Evolutionary conservation across 73 alveolate species (phyloP).

Genomic region (Blepharisma stoltei): DNA sequence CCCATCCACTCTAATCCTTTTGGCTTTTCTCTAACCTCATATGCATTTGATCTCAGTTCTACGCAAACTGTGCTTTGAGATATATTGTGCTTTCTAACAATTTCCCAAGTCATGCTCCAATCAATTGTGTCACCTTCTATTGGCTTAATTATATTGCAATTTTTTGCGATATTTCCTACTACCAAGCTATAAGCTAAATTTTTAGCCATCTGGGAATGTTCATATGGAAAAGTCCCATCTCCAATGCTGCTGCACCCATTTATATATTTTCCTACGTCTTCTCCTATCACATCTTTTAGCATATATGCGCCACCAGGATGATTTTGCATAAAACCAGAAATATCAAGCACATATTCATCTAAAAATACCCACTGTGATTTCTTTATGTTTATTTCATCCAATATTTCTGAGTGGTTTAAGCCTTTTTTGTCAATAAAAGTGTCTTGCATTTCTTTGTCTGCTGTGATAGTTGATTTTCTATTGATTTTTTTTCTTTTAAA

Average conservation of each 20-base stretch:
- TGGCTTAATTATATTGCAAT: too few species aligned
- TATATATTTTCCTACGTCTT: conserved; percentile 12
- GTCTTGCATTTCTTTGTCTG: background rate
- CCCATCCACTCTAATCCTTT: conserved; percentile 19
- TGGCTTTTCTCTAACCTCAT: background rate
- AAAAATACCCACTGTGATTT: background rate
- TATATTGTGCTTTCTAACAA: too few species aligned
- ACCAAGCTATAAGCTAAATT: too few species aligned
- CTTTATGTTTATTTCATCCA: background rate
- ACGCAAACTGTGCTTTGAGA: background rate
- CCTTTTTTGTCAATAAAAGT: background rate
- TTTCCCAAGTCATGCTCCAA: too few species aligned
- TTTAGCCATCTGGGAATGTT: background rate
- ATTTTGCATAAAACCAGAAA: background rate
- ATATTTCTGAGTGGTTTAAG: background rate
- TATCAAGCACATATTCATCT: conserved; percentile 18
- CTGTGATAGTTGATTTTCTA: too few species aligned
- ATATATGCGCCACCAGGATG: conserved; percentile 23
- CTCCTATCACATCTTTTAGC: background rate
- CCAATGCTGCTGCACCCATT: conserved; percentile 23
- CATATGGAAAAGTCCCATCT: background rate
- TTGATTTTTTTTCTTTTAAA: too few species aligned
- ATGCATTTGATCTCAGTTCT: background rate
- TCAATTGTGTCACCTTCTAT: too few species aligned
- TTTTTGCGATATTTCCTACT: too few species aligned